Evolutionary conservation across 768 basidiomycete species (phyloP).

Genomic region (Postia placenta): DNA sequence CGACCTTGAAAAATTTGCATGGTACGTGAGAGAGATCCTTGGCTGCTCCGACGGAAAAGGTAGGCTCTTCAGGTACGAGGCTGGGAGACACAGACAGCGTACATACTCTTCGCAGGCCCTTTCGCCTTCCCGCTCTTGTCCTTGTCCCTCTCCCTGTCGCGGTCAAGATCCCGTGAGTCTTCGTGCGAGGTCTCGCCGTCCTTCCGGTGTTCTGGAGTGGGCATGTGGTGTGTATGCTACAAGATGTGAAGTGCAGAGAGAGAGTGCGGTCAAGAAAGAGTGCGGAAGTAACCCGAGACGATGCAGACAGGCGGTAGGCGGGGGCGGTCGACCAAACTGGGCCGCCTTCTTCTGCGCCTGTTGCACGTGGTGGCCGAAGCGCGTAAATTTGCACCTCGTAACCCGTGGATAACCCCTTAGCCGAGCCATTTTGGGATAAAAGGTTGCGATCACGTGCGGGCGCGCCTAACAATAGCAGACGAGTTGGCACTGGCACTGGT

Average conservation of each 20-base stretch:
- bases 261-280: neutral
- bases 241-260: neutral
- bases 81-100: neutral
- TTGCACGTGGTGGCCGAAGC: neutral
- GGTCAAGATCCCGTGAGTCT: slow-evolving; percentile 8
- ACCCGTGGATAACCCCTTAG: neutral
- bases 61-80: neutral
- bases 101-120: slow-evolving; percentile 18
- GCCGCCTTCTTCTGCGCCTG: neutral
- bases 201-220: slow-evolving; percentile 13
- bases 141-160: slow-evolving; percentile 14
- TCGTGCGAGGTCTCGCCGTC: slow-evolving; percentile 11
- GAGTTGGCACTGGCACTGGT: too few relatives aligned
- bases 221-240: slow-evolving; percentile 7
- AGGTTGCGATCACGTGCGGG: too few relatives aligned
- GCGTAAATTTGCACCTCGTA: neutral
- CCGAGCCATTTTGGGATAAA: too few relatives aligned
- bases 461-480: too few relatives aligned
- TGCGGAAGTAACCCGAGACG: neutral
- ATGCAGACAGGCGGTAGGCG: neutral
- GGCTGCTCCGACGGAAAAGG: slow-evolving; percentile 32
- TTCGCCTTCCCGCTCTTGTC: slow-evolving; percentile 17
- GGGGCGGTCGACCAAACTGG: slow-evolving; percentile 1
- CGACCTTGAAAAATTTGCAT: slow-evolving; percentile 95
- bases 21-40: slow-evolving; percentile 95